Percentiles rank a stretch among this genome's conserved stretches.
Evolutionary conservation across 2,329 filamentous ascomycete genomes (phyloP).

Genomic region (Alternaria arbusti): DNA sequence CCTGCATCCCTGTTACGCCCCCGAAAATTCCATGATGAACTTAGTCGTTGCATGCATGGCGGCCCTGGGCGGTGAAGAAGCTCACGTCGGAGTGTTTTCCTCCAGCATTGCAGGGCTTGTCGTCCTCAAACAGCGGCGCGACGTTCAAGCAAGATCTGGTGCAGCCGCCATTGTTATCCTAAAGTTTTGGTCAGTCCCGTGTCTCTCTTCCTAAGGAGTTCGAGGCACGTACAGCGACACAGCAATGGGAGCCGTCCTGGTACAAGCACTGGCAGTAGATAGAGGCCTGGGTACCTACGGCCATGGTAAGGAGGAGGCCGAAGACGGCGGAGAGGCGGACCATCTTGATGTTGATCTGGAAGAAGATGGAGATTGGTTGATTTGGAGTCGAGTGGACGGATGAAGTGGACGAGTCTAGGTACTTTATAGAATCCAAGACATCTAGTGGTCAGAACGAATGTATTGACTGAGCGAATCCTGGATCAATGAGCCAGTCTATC

Average conservation of each 20-base stretch:
- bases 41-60: neutral
- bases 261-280: neutral
- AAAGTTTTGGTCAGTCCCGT: neutral
- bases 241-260: neutral
- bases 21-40: neutral
- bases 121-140: neutral
- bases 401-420: neutral
- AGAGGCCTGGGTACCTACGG: neutral
- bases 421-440: neutral
- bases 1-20: neutral
- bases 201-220: neutral
- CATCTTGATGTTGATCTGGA: neutral
- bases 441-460: neutral
- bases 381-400: neutral
- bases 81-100: slow-evolving; percentile 1
- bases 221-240: neutral
- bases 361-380: neutral
- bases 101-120: neutral
- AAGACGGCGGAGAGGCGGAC: neutral
- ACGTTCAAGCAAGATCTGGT: neutral
- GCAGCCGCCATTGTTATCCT: neutral
- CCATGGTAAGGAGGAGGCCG: neutral
- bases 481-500: neutral
- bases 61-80: neutral
- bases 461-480: no score